Conservation (phyloP, 352 stramenopile genomes). For the Phytophthora pini region DNA sequence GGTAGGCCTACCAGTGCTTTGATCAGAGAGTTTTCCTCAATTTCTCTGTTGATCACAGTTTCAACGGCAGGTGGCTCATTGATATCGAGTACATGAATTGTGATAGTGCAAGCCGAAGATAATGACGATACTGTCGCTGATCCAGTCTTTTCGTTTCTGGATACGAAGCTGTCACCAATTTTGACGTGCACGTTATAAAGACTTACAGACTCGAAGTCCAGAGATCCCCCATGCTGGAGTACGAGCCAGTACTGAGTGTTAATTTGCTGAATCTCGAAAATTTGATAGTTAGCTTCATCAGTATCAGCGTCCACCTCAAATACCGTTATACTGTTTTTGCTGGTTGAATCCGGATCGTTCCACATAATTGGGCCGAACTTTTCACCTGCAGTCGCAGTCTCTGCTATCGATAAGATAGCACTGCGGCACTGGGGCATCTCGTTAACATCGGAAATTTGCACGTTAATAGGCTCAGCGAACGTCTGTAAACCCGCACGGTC, state of each 20-base stretch:
- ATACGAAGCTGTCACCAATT: constrained; percentile 33
- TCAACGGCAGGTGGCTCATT: constrained; percentile 56
- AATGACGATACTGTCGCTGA: constrained; percentile 43
- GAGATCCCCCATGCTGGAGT: constrained; percentile 6
- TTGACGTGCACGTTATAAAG: constrained; percentile 9
- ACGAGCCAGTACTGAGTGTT: constrained; percentile 23
- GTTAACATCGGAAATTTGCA: constrained; percentile 28
- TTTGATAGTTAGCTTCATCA: constrained; percentile 10
- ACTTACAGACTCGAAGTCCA: constrained; percentile 26
- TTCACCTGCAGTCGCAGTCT: constrained; percentile 37
- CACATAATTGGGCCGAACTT: constrained; percentile 41
- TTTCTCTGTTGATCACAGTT: constrained; percentile 20
- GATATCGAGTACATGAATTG: constrained; percentile 46
- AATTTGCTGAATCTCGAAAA: constrained; percentile 18
- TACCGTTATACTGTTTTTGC: constrained; percentile 49
- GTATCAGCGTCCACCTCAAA: constrained; percentile 49
- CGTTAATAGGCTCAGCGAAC: constrained; percentile 12
- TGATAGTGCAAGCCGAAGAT: constrained; percentile 41
- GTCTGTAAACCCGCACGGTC: constrained; percentile 49
- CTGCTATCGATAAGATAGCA: constrained; percentile 21
- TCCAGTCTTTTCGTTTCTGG: constrained; percentile 10
- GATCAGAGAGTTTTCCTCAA: constrained; percentile 48
- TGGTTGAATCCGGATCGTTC: constrained; percentile 43
- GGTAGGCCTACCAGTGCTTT: constrained; percentile 14
- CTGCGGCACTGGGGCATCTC: constrained; percentile 23